Percentiles rank a stretch among this genome's conserved stretches.
These are phyloP conservation scores for Solanum hybrid DNA, from an alignment of 305 asterid genomes.

Conservation along the genomic window DNA sequence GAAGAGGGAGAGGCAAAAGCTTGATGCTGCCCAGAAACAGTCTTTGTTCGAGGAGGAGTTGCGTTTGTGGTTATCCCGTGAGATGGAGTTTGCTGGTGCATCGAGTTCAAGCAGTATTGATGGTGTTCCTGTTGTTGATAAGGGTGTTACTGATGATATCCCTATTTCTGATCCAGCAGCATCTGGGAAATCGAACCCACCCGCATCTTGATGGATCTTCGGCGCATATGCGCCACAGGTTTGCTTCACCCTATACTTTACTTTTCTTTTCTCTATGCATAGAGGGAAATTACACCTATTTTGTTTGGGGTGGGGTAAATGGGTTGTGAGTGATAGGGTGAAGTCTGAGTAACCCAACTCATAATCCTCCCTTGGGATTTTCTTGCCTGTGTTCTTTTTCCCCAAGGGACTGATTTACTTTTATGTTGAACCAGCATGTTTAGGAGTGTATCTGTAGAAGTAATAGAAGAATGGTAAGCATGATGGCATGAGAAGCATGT, in stretches of 20 bases:
- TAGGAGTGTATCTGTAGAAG: not conserved
- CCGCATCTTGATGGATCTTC: not conserved
- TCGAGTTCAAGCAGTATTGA: not conserved
- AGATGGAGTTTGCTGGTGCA: not conserved
- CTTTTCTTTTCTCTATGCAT: not conserved
- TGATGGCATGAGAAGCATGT: not conserved
- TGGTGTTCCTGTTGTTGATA: not conserved
- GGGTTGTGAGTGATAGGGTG: not conserved
- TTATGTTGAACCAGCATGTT: not conserved
- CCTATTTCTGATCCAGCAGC: no score
- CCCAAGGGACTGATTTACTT: not conserved
- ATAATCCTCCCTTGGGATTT: not conserved
- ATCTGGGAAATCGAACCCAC: not conserved
- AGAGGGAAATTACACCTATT: not conserved
- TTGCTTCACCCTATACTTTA: not conserved
- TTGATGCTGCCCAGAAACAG: not conserved
- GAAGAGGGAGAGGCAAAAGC: not conserved
- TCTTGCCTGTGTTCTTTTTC: not conserved
- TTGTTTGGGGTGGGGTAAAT: not conserved
- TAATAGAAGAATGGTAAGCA: not conserved
- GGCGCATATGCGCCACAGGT: not conserved
- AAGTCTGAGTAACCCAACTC: not conserved
- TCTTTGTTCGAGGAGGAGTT: not conserved
- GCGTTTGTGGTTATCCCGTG: not conserved
- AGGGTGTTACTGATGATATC: not conserved